Conservation (phyloP, 2,329 filamentous ascomycete species). For the Colletotrichum karsti region DNA sequence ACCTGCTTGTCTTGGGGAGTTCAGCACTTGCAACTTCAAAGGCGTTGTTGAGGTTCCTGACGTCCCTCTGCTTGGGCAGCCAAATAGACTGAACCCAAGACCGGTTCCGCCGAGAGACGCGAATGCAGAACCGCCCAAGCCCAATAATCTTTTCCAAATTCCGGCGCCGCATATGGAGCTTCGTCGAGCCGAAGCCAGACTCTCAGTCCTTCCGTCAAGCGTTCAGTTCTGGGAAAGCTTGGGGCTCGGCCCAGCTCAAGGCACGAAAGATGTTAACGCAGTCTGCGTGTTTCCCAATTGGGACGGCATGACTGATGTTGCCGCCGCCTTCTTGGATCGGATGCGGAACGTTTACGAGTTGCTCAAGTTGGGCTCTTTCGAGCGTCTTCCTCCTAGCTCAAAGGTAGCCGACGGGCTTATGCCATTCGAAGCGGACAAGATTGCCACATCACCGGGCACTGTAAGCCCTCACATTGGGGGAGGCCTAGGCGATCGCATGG, state of each 20-base stretch:
- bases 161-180: conserved; percentile 77
- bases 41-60: conserved; percentile 29
- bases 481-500: conserved; percentile 57
- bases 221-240: conserved; percentile 85
- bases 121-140: conserved; percentile 55
- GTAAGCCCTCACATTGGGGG: conserved; percentile 32
- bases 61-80: conserved; percentile 56
- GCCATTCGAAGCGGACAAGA: conserved; percentile 57
- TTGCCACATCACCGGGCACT: conserved; percentile 27
- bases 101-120: conserved; percentile 50
- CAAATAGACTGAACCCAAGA: conserved; percentile 60
- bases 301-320: conserved; percentile 68
- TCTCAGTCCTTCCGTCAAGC: conserved; percentile 79
- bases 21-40: conserved; percentile 24
- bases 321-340: conserved; percentile 71
- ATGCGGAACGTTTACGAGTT: conserved; percentile 78
- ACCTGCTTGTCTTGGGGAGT: conserved; percentile 52
- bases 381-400: conserved; percentile 51
- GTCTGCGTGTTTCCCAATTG: conserved; percentile 77
- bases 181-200: conserved; percentile 71
- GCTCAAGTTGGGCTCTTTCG: conserved; percentile 75
- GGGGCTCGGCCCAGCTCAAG: conserved; percentile 75
- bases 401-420: conserved; percentile 59
- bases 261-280: conserved; percentile 74
- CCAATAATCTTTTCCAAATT: conserved; percentile 68